Base-by-base conservation (phyloP, 23 red algal species). In the Cyanidioschyzon merolae region DNA sequence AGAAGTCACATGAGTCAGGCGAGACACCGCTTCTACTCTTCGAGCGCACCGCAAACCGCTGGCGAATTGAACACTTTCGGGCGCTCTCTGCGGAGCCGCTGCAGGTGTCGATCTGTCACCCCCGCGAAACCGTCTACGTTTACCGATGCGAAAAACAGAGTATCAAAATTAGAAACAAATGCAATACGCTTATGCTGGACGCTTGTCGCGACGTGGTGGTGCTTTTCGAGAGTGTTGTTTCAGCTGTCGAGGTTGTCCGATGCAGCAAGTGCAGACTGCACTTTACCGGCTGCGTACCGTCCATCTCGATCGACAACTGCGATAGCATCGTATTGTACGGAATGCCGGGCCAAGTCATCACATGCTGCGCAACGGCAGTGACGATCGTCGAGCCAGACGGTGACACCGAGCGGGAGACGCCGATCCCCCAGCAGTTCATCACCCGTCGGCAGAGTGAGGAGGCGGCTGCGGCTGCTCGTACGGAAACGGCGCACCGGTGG, bases 121-220 rank as follows among this genome's bases (percentile, higher is more conserved):
- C 63, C 12, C 63, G 63, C 2, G n/a, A 71, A 27, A 27, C 63
- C 63, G 63, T 71, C 63, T 71, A 71, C 63, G 7, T 71, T 7
- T 71, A 71, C 29, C 63, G 32, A 25, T 71, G 63, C 63, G 32
- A 35, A 25, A 35, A 27, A 32, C n/a, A 32, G 63, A 35, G 30
- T 71, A 35, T 71, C n/a, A 3, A 12, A 3, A 35, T 71, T 35
- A 15, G 63, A 7, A 35, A 35, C 63, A 71, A 71, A 27, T 71
- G 63, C 63, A 71, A 71, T 27, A 32, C 63, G 63, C 12, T 71
- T 7, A 35, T 71, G 63, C n/a, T 71, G 63, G 63, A 71, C 63
- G 21, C 63, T 3, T 71, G 63, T 32, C 12, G 30, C 7, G 7
- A 71, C 63, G 32, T 71, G 2, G 63, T 7, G 2, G 12, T 71